Base-by-base conservation (phyloP, 2,329 filamentous ascomycete genomes). In the Fusarium agapanthi region DNA sequence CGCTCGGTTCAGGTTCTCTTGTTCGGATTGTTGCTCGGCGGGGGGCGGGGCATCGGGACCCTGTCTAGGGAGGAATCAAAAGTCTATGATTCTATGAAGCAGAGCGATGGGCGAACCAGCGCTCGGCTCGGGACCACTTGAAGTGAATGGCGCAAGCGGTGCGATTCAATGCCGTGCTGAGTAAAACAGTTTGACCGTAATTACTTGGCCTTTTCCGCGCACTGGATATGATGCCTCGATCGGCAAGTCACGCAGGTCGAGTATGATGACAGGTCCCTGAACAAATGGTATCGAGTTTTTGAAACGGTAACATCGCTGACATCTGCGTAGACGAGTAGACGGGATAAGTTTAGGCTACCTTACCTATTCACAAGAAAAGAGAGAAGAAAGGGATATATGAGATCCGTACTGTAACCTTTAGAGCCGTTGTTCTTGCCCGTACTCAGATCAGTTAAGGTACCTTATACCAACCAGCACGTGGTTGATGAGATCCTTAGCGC, bases 31-130 rank as follows among this genome's bases (percentile, higher is more conserved):
- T 51, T 68, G 45, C 54, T 69, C 30, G 32, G 63, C n/a, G 60
- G 72, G 69, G 58, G 57, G 72, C 51, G 72, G 72, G 69, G 69
- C 65, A 47, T 51, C n/a, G 34, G 47, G 65, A 59, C 59, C 67
- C 65, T 69, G 67, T 48, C 65, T 43, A 44, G 45, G 65, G 28
- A 63, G 64, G 38, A 68, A 59, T 26, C 32, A 59, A 61, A 67
- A 67, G 59, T 69, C 72, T 75, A 75, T 75, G 72, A 75, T 75
- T 59, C 72, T 34, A 68, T 65, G 72, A 75, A 61, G 37, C 41
- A 53, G 30, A 57, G 47, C n/a, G 26, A 59, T 56, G 59, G 60
- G 62, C 72, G 69, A 75, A 75, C 72, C 69, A 75, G 61, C 59
- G 35, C 56, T 62, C 68, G 51, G 53, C 50, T 68, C 47, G 61